A percentile compares a stretch with the other conserved stretches of the same genome.
Conservation (phyloP, 371 early-diverging fungal species). For the Capniomyces stellatus region DNA sequence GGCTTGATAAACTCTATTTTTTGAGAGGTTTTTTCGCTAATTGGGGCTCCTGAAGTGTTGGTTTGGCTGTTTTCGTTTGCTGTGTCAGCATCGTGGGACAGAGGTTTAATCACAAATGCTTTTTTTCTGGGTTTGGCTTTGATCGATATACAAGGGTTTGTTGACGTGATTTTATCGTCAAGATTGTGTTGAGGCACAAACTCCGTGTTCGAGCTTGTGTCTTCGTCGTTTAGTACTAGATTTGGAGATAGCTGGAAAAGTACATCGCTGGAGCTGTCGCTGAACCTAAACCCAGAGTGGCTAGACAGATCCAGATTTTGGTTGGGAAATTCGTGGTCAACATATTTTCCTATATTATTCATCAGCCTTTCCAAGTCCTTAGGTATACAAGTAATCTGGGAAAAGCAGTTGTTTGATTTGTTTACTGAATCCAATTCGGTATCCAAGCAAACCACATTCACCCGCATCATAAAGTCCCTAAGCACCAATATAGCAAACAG, state of each 20-base stretch:
- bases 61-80: not conserved
- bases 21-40: not conserved
- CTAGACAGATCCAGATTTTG: not conserved
- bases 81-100: not conserved
- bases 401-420: not conserved
- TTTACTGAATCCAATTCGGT: not conserved
- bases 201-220: no score
- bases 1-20: not conserved
- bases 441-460: slow-evolving; percentile 2
- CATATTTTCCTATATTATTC: not conserved
- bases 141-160: no score
- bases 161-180: no score
- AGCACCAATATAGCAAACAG: not conserved
- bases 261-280: not conserved
- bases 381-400: not conserved
- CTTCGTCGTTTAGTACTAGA: not conserved
- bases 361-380: not conserved
- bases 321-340: not conserved
- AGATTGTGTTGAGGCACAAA: no score
- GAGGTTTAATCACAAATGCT: not conserved
- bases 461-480: slow-evolving; percentile 3
- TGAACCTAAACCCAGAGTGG: not conserved
- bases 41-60: not conserved
- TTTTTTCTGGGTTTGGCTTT: not conserved
- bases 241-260: slow-evolving; percentile 2